Base-by-base conservation (phyloP, 1,284 basidiomycete genomes). In the Termitomyces sp. region DNA sequence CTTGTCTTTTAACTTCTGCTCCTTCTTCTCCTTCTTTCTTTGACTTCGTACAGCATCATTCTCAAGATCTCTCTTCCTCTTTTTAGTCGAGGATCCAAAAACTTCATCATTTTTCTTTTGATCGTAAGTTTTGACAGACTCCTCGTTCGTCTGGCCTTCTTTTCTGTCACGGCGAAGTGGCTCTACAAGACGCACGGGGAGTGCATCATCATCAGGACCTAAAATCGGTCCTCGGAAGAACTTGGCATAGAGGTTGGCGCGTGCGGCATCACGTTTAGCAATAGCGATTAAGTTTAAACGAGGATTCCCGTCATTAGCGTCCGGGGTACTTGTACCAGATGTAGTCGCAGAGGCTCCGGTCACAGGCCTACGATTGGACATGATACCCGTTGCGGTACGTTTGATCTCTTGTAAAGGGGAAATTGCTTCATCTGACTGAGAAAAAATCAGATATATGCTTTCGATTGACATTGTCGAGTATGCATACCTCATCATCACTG, bases 251-350 rank as follows among this genome's bases (percentile, higher is more conserved):
- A 96, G 75, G 30, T 76, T 77, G 26, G 80, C 74, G 53, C 79
- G 79, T 0, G 92, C 93, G 13, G 88, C 81, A 61, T 93, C 89
- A 49, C 85, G 77, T 67, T 92, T 91, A 5, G 88, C 86, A 1
- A 74, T 68, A 0, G 83, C 77, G 49, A 91, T 68, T 10, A 92
- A 71, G 56, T 74, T 83, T 19, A 79, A 64, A 42, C 72, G 75
- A 26, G 73, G 65, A 38, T 65, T 56, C 30, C 64, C 62, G 14
- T 67, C 50, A 21, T 61, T 58, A 42, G 66, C 52, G 18, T 72
- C 62, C 4, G 79, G 78, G 1, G 81, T 81, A 13, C 68, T 67
- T 5, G 69, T 65, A 18, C 80, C 79, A 45, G 81, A 80, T 13
- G 72, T 67, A 14, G 63, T 64, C 16, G 75, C 75, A 28, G 78